These are phyloP conservation scores for Glebionis coronaria DNA, from an alignment of 129 eudicot genomes.

Conservation along the genomic window DNA sequence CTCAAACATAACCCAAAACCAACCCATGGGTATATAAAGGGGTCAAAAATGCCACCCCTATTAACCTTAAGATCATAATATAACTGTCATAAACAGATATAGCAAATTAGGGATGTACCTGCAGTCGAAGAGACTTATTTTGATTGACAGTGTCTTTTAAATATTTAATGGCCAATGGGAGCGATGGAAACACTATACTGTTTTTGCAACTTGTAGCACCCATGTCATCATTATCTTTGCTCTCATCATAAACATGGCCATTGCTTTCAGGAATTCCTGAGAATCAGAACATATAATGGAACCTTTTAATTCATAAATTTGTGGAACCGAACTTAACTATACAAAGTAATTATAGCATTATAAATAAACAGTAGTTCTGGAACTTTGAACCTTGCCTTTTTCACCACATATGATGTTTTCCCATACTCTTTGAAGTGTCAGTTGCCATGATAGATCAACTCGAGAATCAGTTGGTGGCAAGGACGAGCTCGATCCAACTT, in stretches of 20 bases:
- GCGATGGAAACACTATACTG: slow-evolving; percentile 79
- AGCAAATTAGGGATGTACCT: slow-evolving; percentile 43
- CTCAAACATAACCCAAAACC: background rate
- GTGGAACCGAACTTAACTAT: background rate
- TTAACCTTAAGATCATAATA: background rate
- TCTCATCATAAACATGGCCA: slow-evolving; percentile 40
- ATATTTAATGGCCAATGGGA: slow-evolving; percentile 87
- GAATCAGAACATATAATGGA: background rate
- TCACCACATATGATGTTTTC: slow-evolving; percentile 45
- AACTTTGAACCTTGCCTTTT: slow-evolving; percentile 36
- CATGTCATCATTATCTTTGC: slow-evolving; percentile 27
- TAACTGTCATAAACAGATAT: background rate
- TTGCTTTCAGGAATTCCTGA: slow-evolving; percentile 37
- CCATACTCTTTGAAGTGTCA: slow-evolving; percentile 76
- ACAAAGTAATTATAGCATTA: background rate
- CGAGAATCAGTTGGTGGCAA: slow-evolving; percentile 47
- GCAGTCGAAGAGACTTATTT: slow-evolving; percentile 61
- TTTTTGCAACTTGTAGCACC: slow-evolving; percentile 41
- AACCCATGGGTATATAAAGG: background rate
- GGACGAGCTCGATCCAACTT: slow-evolving; percentile 53
- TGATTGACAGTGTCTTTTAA: slow-evolving; percentile 59
- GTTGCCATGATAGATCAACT: slow-evolving; percentile 83
- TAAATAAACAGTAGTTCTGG: background rate
- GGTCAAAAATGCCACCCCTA: background rate
- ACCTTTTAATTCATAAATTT: background rate